These are phyloP conservation scores for Cruciata laevipes DNA, from an alignment of 257 asterid species.

Conservation along the genomic window DNA sequence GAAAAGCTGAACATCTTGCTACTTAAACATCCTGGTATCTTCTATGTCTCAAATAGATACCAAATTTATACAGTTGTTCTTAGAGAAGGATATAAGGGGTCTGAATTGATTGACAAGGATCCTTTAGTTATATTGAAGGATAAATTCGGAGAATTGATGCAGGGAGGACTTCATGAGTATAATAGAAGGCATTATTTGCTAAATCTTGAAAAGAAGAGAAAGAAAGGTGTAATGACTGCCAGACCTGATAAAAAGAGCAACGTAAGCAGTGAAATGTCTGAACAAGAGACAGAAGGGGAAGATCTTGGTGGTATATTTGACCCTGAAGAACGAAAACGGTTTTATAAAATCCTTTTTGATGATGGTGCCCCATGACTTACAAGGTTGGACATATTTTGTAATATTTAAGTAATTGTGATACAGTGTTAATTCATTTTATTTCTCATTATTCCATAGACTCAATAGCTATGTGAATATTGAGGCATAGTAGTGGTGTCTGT, in stretches of 20 bases:
- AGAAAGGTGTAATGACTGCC: conserved; percentile 34
- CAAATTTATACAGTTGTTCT: conserved; percentile 70
- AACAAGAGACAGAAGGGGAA: conserved; percentile 39
- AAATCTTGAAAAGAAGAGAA: conserved; percentile 70
- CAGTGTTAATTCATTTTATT: background rate
- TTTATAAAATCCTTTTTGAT: conserved; percentile 65
- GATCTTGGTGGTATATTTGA: conserved; percentile 77
- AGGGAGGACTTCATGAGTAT: conserved; percentile 80
- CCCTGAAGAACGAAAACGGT: conserved; percentile 78
- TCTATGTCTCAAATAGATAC: conserved; percentile 71
- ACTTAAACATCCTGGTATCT: conserved; percentile 83
- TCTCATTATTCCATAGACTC: background rate
- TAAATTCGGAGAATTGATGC: conserved; percentile 83
- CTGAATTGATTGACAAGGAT: conserved; percentile 67
- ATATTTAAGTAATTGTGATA: background rate
- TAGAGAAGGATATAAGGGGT: conserved; percentile 66
- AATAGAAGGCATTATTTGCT: conserved; percentile 55
- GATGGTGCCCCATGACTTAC: conserved; percentile 40
- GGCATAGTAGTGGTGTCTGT: background rate
- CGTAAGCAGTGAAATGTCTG: conserved; percentile 19
- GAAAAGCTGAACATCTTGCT: conserved; percentile 61
- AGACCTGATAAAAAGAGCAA: conserved; percentile 29
- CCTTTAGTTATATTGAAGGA: conserved; percentile 80
- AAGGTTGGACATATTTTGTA: background rate
- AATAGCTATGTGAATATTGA: background rate